Evolutionary conservation across 1,284 basidiomycete genomes (phyloP).

Genomic region (Heterobasidion occidentale): DNA sequence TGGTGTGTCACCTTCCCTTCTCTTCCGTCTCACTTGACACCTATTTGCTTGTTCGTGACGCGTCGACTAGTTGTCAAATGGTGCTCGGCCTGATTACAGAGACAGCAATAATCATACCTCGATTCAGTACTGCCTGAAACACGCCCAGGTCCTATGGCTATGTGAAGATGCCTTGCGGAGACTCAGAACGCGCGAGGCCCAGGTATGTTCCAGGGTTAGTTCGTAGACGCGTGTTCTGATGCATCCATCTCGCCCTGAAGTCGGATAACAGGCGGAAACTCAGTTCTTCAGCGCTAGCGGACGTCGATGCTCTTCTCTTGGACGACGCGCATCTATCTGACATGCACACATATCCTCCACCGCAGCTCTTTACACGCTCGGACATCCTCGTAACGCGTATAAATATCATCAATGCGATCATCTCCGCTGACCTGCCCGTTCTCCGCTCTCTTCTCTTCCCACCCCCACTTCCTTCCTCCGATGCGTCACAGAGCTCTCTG

Average conservation of each 20-base stretch:
- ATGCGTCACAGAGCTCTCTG: constrained; percentile 10
- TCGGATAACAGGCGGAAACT: constrained; percentile 16
- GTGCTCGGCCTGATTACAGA: constrained; percentile 61
- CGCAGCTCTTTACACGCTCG: constrained; percentile 23
- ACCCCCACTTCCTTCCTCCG: constrained; percentile 15
- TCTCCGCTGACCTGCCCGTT: constrained; percentile 36
- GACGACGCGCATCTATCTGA: background rate
- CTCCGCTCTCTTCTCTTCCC: constrained; percentile 52
- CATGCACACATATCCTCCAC: constrained; percentile 1
- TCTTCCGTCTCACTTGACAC: background rate
- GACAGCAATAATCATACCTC: constrained; percentile 63
- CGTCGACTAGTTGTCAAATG: constrained; percentile 46
- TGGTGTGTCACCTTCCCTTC: constrained; percentile 35
- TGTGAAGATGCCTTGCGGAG: constrained; percentile 59
- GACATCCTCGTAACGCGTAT: constrained; percentile 24
- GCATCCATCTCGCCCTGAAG: constrained; percentile 10
- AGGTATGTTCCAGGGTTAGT: constrained; percentile 28
- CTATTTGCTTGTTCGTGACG: background rate
- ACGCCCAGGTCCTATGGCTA: constrained; percentile 55
- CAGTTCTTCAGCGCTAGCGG: constrained; percentile 13
- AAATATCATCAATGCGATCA: constrained; percentile 44
- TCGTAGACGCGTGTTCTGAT: background rate
- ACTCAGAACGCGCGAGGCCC: constrained; percentile 46
- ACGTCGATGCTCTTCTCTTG: constrained; percentile 5
- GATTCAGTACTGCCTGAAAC: constrained; percentile 54